Base-by-base conservation (phyloP, 345 rosid genomes). In the Brassica carinata region DNA sequence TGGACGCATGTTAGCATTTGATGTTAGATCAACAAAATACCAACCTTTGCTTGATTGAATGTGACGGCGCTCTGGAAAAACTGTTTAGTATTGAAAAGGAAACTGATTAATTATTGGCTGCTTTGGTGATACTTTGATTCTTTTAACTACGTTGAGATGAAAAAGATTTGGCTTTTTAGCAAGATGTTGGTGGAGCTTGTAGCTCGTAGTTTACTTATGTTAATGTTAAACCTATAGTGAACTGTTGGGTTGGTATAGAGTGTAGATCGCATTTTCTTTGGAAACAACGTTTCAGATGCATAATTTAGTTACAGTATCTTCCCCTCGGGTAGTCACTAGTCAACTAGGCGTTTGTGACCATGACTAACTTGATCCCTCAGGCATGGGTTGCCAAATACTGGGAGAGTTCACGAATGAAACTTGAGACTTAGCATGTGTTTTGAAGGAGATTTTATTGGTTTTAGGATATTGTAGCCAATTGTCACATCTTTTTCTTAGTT, bases 271-370 rank as follows among this genome's bases (percentile, higher is more conserved):
- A 2, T 40, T 5, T 8, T 29, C 34, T 76, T 48, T 77, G 72
- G n/a, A n/a, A 33, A 55, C 38, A 66, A 68, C 13, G n/a, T 61
- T 72, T 27, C 38, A 19, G 55, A 31, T 31, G 57, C 30, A 17
- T 26, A 51, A 63, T 8, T 36, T 36, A 36, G 27, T 53, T 15
- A 27, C 29, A 5, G 5, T 17, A 18, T 18, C 10, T 66, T 38
- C 40, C 55, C 27, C 14, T 17, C 7, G 0, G 38, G 26, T 71
- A 9, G 81, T 55, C 66, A 96, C 5, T 34, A 7, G 40, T 36
- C 9, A 55, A 55, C 43, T 65, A 36, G 61, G 34, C 7, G 27
- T 53, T 36, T 65, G 66, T 57, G 48, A 40, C 48, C 48, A 40
- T 40, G 11, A 2, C n/a, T 23, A 55, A 38, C 27, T 7, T 64